A percentile compares a stretch with the other conserved stretches of the same genome.
phyloP scores from a whole-genome alignment of 2,329 filamentous ascomycete genomes.

The Sclerotinia sclerotiorum region DNA sequence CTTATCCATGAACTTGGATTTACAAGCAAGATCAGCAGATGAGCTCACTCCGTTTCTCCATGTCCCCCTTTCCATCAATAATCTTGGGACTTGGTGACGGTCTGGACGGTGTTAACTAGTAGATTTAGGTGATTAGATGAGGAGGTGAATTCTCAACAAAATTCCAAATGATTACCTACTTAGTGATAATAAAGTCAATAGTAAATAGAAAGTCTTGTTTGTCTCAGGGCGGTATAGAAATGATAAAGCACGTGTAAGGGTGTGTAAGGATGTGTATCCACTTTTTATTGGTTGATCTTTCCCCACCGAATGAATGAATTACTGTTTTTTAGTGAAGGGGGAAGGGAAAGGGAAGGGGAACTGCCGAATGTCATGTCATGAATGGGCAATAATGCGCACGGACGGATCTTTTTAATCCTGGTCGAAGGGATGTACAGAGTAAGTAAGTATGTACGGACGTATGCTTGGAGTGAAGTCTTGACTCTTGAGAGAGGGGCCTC shows the following conservation, averaged over 20 bases:
- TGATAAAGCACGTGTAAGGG: background rate
- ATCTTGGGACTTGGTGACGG: no score
- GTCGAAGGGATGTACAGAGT: no score
- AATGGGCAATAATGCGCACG: background rate
- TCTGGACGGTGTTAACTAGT: no score
- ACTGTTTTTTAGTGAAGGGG: background rate
- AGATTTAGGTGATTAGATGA: background rate
- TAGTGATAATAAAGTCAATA: background rate
- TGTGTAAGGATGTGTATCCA: background rate
- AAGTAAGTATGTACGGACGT: no score
- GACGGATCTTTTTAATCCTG: background rate
- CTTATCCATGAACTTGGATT: background rate
- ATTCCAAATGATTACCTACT: background rate
- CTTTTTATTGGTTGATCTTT: conserved; percentile 4
- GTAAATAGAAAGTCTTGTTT: background rate
- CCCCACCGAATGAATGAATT: background rate
- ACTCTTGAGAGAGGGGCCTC: no score
- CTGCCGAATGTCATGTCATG: background rate
- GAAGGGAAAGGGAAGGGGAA: background rate
- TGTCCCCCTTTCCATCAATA: background rate
- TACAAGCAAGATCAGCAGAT: background rate
- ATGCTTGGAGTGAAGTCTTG: no score
- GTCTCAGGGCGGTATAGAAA: background rate
- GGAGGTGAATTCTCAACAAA: background rate
- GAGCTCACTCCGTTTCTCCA: background rate